Conservation (phyloP, 768 basidiomycete species). For the Panellus pusillus region DNA sequence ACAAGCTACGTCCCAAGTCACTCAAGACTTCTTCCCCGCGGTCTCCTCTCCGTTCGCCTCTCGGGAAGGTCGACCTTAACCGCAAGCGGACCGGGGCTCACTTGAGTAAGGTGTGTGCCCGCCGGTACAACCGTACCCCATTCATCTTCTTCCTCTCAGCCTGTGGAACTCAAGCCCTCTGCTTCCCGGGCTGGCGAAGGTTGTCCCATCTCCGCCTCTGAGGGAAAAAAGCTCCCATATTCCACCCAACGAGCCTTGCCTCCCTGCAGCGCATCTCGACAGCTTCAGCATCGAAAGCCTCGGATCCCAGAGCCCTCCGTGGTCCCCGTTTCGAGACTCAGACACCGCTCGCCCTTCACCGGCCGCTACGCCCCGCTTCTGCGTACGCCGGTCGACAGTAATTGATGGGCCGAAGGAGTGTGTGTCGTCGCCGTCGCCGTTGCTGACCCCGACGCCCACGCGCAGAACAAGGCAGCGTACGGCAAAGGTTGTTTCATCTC, state of each 20-base stretch:
- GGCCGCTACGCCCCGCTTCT: background rate
- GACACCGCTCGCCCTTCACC: background rate
- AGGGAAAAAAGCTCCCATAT: background rate
- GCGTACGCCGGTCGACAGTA: background rate
- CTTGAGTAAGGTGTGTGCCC: background rate
- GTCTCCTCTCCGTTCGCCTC: constrained; percentile 1
- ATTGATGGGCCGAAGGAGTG: no score
- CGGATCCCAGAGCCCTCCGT: no score
- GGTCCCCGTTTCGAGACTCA: no score
- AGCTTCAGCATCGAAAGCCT: constrained; percentile 36
- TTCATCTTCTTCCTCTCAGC: background rate
- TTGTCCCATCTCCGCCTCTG: background rate
- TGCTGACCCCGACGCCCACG: no score
- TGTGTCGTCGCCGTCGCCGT: no score
- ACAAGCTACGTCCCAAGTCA: background rate
- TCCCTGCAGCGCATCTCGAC: constrained; percentile 28
- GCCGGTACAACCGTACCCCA: background rate
- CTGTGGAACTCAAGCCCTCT: background rate
- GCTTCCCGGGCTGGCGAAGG: background rate
- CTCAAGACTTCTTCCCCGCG: constrained; percentile 1
- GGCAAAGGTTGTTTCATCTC: background rate
- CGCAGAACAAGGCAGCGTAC: background rate
- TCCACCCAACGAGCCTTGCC: constrained; percentile 21
- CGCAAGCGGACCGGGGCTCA: background rate
- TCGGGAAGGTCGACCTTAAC: constrained; percentile 11